phyloP scores from a whole-genome alignment of 108 stramenopile genomes.

The Ochromonas danica region DNA sequence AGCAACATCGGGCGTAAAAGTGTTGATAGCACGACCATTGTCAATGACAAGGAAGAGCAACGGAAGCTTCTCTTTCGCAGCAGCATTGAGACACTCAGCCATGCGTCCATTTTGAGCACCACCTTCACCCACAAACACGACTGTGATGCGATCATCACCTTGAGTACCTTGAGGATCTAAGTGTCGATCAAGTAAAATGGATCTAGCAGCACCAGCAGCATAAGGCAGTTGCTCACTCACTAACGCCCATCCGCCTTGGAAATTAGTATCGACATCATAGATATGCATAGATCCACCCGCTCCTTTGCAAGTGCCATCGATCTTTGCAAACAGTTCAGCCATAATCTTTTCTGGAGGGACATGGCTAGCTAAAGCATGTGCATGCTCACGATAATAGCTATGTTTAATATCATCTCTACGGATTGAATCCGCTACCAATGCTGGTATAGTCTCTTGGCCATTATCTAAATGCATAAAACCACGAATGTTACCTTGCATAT shows the following conservation, averaged over 20 bases:
- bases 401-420: slow-evolving; percentile 86
- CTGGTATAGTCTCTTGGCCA: slow-evolving; percentile 92
- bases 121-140: slow-evolving; percentile 94
- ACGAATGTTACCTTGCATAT: slow-evolving; percentile 87
- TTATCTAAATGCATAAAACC: slow-evolving; percentile 99
- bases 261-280: slow-evolving; percentile 84
- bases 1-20: slow-evolving; percentile 93
- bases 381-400: slow-evolving; percentile 95
- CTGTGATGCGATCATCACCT: slow-evolving; percentile 81
- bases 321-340: slow-evolving; percentile 96
- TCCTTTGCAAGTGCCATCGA: slow-evolving; percentile 92
- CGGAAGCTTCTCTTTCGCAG: slow-evolving; percentile 92
- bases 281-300: slow-evolving; percentile 98
- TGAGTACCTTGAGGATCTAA: slow-evolving; percentile 75
- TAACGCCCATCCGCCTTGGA: slow-evolving; percentile 92
- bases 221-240: slow-evolving; percentile 94
- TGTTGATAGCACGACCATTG: slow-evolving; percentile 97
- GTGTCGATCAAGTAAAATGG: slow-evolving; percentile 82
- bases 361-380: slow-evolving; percentile 91
- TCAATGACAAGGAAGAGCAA: slow-evolving; percentile 88
- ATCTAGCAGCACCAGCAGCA: slow-evolving; percentile 90
- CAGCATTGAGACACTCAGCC: slow-evolving; percentile 89
- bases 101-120: slow-evolving; percentile 93
- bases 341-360: slow-evolving; percentile 82
- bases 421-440: slow-evolving; percentile 86